Evolutionary conservation across 768 basidiomycete species (phyloP), one percentile per base, ranked within the genome.

Genomic region (Leccinum obscurum): DNA sequence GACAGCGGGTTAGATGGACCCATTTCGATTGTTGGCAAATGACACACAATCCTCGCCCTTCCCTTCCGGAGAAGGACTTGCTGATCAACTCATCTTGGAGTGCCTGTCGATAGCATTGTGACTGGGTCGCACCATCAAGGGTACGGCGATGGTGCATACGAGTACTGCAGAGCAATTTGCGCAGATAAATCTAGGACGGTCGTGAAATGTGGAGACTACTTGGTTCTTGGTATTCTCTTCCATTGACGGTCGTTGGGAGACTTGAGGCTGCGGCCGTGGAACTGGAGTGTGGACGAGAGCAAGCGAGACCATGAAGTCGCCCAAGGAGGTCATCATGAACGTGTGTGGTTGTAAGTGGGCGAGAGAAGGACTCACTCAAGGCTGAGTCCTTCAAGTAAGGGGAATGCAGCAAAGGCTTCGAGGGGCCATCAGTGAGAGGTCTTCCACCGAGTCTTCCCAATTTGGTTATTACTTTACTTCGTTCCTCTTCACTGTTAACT

Each of bases 11-110:
- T 58, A 54, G 59, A 58, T 10, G 37, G 59, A 51, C 39, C 41
- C 46, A 15, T 30, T 35, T 51, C 22, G 8, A 34, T 55, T 37
- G 26, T 35, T 13, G 13, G 48, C 13, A 13, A 46, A 62, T 41
- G 37, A 84, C 90, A 72, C 65, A 86, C 91, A 85, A 92, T 68
- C 90, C 91, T 60, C 89, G 79, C 3, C 91, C 91, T 52, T 93
- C 92, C 67, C 92, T 77, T 6, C 91, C 91, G 28, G 90, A 88
- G 76, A 93, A 93, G 0, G 89, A 77, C 69, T 93, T 93, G 77
- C 89, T 91, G 61, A 93, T 90, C 22, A 92, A 74, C 65, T 93
- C 91, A 64, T 93, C 92, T 71, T 93, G 90, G 15, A 93, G 78
- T 22, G 87, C 83, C 90, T 92, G 60, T 62, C 35, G 52, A 55